phyloP scores from a whole-genome alignment of 208 protist genomes.

The Acanthamoeba castellanii region DNA sequence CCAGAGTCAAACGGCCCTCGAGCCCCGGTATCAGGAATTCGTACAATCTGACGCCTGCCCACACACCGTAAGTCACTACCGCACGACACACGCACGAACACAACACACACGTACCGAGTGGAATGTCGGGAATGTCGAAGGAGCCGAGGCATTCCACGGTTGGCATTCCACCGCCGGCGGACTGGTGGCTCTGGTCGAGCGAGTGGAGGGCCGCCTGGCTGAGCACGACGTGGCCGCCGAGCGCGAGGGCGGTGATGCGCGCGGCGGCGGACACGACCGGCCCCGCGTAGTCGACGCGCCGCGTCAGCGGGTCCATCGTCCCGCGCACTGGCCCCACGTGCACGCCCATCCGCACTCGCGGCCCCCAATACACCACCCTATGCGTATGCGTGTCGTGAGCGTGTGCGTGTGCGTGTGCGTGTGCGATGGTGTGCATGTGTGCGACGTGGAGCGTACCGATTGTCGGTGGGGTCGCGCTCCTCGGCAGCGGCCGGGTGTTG shows the following conservation, averaged over 20 bases:
- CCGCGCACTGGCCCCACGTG: background rate
- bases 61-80: background rate
- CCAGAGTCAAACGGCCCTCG: background rate
- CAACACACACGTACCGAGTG: background rate
- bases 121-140: slow-evolving; percentile 5
- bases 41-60: background rate
- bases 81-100: background rate
- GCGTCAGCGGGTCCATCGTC: background rate
- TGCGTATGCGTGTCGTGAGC: background rate
- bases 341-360: slow-evolving; percentile 23
- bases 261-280: background rate
- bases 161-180: too few species aligned
- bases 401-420: background rate
- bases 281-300: background rate
- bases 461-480: background rate
- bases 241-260: background rate
- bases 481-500: slow-evolving; percentile 36
- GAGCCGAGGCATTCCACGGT: background rate
- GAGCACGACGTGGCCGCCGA: background rate
- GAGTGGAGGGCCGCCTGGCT: background rate
- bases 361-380: background rate
- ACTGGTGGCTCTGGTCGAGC: background rate
- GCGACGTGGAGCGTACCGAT: background rate
- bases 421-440: background rate
- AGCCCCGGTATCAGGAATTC: background rate